phyloP scores from a whole-genome alignment of 1,284 basidiomycete genomes.

The Inonotus obliquus region DNA sequence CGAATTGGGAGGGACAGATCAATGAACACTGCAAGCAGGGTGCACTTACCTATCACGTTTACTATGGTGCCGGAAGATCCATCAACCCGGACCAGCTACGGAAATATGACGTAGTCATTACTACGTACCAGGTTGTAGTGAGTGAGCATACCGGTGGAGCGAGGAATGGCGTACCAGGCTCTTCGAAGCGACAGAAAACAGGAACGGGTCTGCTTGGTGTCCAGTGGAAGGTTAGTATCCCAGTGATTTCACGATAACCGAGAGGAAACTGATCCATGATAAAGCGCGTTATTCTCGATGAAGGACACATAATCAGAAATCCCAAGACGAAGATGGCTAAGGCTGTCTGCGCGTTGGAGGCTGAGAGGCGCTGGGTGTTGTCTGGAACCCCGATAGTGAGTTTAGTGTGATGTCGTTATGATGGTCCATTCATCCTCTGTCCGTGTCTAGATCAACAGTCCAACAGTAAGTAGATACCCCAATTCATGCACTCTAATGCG shows the following conservation, averaged over 20 bases:
- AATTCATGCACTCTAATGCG: not conserved
- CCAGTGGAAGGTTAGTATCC: constrained; percentile 66
- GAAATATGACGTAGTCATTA: constrained; percentile 80
- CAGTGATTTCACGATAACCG: not conserved
- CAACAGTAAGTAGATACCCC: constrained; percentile 37
- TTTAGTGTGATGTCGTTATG: constrained; percentile 10
- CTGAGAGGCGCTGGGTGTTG: constrained; percentile 76
- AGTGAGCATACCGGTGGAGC: constrained; percentile 38
- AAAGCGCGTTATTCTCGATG: constrained; percentile 79
- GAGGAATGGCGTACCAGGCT: not conserved
- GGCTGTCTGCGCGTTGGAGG: constrained; percentile 62
- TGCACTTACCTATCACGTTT: constrained; percentile 54
- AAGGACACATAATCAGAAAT: constrained; percentile 85
- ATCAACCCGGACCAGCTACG: constrained; percentile 56
- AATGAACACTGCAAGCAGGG: constrained; percentile 66
- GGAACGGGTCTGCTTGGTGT: constrained; percentile 53
- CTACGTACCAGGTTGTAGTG: constrained; percentile 76
- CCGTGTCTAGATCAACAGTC: constrained; percentile 68
- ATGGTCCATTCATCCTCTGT: constrained; percentile 9
- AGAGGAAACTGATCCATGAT: not conserved
- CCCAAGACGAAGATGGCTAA: constrained; percentile 79
- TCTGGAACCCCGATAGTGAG: constrained; percentile 85
- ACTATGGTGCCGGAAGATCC: constrained; percentile 62
- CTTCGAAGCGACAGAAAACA: constrained; percentile 26
- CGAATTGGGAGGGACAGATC: constrained; percentile 91